Base-by-base conservation (phyloP, 2,329 filamentous ascomycete species). In the Exserohilum turcica region DNA sequence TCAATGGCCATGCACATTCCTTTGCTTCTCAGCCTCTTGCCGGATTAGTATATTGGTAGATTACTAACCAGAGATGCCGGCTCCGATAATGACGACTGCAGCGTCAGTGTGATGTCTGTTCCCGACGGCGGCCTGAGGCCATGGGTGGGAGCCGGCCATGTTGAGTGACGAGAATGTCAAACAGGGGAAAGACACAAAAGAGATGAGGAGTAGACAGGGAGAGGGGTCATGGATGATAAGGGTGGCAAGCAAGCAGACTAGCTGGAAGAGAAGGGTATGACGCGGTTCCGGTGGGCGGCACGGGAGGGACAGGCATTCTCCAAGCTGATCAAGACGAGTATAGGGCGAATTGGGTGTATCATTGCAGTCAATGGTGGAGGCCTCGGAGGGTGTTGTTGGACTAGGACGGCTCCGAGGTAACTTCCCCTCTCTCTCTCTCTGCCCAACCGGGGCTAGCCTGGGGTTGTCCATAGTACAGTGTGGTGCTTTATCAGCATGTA, bases 1-100 rank as follows among this genome's bases (percentile, higher is more conserved):
- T 85, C 80, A 52, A 85, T 85, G 12, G 82, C 82, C 64, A 79
- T 81, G 59, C 81, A 83, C 65, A 84, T 78, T 28, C 82, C 82
- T 67, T 52, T 47, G 5, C 15, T 6, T 1, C 7, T 59, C 12
- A 58, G 50, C 18, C 16, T 24, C 12, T 9, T 29, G 8, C 4
- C 3, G 6, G 13, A 2, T 3, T 29, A 2, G 3, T 6, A 5
- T 9, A 29, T 9, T 8, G 8, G 36, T 32, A 3, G 7, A 16
- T 8, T 28, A 29, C 48, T 10, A 67, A 78, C 80, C 80, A 52
- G 79, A 81, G 28, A 83, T 78, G 0, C 81, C 81, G 6, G 80
- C 82, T 3, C 83, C 83, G 31, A 86, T 81, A 45, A 85, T 85
- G 7, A 84, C 78, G 1, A 85, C 82, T 2, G 80, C 78, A 0